These are phyloP conservation scores for Myriangium duriaei DNA, from an alignment of 2,329 filamentous ascomycete species.

Conservation along the genomic window DNA sequence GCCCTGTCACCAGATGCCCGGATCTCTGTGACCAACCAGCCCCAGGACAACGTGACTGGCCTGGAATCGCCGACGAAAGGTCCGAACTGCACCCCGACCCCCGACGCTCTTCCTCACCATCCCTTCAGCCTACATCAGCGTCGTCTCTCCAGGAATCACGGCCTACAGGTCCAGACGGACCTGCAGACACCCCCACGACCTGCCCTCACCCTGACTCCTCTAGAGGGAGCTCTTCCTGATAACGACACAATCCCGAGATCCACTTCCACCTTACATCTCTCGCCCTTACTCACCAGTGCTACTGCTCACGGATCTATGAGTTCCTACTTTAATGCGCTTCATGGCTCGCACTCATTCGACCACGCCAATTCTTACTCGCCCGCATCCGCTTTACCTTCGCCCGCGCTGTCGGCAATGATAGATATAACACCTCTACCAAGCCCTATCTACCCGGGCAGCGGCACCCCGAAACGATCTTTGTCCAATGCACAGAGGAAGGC, in stretches of 20 bases:
- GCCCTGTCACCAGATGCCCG: background rate
- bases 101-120: too few species aligned
- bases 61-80: too few species aligned
- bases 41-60: too few species aligned
- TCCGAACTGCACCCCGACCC: too few species aligned
- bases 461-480: conserved; percentile 7
- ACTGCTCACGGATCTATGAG: conserved; percentile 3
- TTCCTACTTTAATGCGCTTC: conserved; percentile 8
- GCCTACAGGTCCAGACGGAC: conserved; percentile 8
- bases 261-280: background rate
- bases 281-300: background rate
- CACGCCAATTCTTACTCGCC: conserved; percentile 14
- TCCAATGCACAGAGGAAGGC: conserved; percentile 3
- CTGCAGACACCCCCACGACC: conserved; percentile 4
- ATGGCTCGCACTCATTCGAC: conserved; percentile 9
- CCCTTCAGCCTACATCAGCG: conserved; percentile 5
- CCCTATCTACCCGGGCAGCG: conserved; percentile 26
- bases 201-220: conserved; percentile 6
- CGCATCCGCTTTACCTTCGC: conserved; percentile 34
- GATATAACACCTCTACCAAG: conserved; percentile 42
- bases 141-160: conserved; percentile 4
- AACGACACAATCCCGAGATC: background rate
- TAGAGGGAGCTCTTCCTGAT: conserved; percentile 2
- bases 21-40: background rate
- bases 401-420: conserved; percentile 34